phyloP scores from a whole-genome alignment of 768 basidiomycete genomes.

The Russula abietina region DNA sequence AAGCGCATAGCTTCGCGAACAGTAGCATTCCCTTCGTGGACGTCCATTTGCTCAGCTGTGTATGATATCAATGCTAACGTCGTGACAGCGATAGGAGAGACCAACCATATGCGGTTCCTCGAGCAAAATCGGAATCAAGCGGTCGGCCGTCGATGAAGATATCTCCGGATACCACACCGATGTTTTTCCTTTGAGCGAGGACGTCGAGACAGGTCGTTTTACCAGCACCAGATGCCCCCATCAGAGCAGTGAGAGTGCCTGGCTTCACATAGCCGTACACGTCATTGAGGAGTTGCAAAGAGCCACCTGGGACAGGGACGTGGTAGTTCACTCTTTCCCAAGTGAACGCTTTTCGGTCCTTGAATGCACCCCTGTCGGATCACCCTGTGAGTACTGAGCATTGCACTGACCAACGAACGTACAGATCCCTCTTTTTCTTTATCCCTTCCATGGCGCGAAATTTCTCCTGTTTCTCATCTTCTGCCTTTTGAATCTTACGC shows the following conservation, averaged over 20 bases:
- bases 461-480: slow-evolving; percentile 31
- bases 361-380: slow-evolving; percentile 9
- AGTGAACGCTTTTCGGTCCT: slow-evolving; percentile 57
- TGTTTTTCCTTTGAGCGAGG: slow-evolving; percentile 68
- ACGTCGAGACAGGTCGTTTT: slow-evolving; percentile 77
- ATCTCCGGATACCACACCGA: slow-evolving; percentile 61
- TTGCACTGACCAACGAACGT: slow-evolving; percentile 27
- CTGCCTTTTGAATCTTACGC: slow-evolving; percentile 36
- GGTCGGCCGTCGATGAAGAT: slow-evolving; percentile 61
- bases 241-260: slow-evolving; percentile 68
- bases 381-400: background rate
- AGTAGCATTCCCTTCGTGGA: slow-evolving; percentile 76
- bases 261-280: slow-evolving; percentile 80
- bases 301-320: slow-evolving; percentile 63
- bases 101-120: slow-evolving; percentile 63
- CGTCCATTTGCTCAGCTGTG: slow-evolving; percentile 65
- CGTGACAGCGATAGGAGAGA: slow-evolving; percentile 25
- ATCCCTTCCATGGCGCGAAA: slow-evolving; percentile 21
- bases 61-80: slow-evolving; percentile 28
- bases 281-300: slow-evolving; percentile 60
- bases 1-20: slow-evolving; percentile 83
- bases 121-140: slow-evolving; percentile 48
- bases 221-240: slow-evolving; percentile 82
- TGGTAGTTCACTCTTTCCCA: slow-evolving; percentile 78
- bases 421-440: slow-evolving; percentile 51